Conservation (phyloP, 148 eudicot genomes). For the Cornus kousa region DNA sequence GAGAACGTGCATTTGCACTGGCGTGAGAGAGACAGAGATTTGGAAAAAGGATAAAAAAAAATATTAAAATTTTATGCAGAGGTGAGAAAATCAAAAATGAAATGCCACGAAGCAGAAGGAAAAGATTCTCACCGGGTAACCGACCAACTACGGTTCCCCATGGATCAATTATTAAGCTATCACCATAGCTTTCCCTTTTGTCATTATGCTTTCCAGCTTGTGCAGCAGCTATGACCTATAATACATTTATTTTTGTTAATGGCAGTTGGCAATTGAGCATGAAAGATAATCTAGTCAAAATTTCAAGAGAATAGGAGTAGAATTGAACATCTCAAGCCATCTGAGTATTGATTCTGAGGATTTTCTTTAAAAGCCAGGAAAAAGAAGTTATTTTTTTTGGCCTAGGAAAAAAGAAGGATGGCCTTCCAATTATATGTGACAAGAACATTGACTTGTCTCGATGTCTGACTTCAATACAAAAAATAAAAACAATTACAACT, state of each 20-base stretch:
- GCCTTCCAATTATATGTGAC: not conserved
- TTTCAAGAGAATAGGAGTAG: not conserved
- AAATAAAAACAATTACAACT: not conserved
- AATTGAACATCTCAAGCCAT: not conserved
- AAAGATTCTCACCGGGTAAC: slow-evolving; percentile 58
- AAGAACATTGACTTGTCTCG: not conserved
- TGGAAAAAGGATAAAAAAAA: not conserved
- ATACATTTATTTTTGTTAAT: not conserved
- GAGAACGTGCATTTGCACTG: too few relatives aligned
- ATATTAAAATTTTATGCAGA: not conserved
- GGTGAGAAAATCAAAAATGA: slow-evolving; percentile 8
- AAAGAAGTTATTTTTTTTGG: not conserved
- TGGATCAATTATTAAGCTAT: slow-evolving; percentile 88
- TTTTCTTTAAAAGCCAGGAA: not conserved
- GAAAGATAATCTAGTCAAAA: not conserved
- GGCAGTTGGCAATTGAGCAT: not conserved
- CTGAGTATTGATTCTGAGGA: not conserved
- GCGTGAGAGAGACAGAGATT: not conserved
- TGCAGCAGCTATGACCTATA: slow-evolving; percentile 93
- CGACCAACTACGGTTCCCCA: slow-evolving; percentile 88
- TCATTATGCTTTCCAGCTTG: slow-evolving; percentile 93
- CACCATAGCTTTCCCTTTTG: slow-evolving; percentile 89
- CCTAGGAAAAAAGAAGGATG: too few relatives aligned
- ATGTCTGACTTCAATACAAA: not conserved
- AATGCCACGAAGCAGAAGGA: not conserved